A percentile compares a stretch with the other conserved stretches of the same genome.
Evolutionary conservation across 2,329 filamentous ascomycete species (phyloP).

Genomic region (Orbilia blumenaviensis): DNA sequence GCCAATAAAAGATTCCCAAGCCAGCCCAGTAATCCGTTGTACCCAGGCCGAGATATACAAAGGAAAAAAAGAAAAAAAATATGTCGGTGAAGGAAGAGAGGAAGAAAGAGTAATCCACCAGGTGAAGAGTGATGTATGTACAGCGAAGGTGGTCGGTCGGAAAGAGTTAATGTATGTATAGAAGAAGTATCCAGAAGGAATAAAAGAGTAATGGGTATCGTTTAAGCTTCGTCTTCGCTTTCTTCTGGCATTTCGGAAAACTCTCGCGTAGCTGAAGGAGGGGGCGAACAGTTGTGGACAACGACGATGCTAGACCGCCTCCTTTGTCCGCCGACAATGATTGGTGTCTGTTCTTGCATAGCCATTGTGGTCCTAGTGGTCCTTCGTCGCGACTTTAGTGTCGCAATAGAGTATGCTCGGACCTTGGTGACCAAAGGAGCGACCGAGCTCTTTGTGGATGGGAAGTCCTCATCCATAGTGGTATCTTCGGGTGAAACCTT

Average conservation of each 20-base stretch:
- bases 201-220: background rate
- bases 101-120: conserved; percentile 30
- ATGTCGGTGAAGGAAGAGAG: too few relatives aligned
- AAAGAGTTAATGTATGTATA: conserved; percentile 10
- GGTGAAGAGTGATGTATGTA: conserved; percentile 39
- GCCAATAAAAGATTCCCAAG: conserved; percentile 19
- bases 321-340: conserved; percentile 34
- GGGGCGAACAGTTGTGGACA: conserved; percentile 50
- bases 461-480: conserved; percentile 49
- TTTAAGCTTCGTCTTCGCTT: conserved; percentile 50
- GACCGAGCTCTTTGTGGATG: conserved; percentile 46
- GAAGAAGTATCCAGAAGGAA: background rate
- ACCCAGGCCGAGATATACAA: conserved; percentile 47
- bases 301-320: conserved; percentile 50
- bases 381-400: conserved; percentile 35
- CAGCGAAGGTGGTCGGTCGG: background rate
- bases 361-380: conserved; percentile 14
- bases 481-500: conserved; percentile 34
- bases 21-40: conserved; percentile 42
- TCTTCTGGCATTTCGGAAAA: conserved; percentile 53
- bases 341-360: conserved; percentile 49
- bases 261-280: conserved; percentile 22
- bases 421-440: conserved; percentile 49
- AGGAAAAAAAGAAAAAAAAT: conserved; percentile 19
- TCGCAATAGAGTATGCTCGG: conserved; percentile 44